phyloP scores from a whole-genome alignment of 371 early-diverging fungal genomes.

The Rhizomucor pusillus region DNA sequence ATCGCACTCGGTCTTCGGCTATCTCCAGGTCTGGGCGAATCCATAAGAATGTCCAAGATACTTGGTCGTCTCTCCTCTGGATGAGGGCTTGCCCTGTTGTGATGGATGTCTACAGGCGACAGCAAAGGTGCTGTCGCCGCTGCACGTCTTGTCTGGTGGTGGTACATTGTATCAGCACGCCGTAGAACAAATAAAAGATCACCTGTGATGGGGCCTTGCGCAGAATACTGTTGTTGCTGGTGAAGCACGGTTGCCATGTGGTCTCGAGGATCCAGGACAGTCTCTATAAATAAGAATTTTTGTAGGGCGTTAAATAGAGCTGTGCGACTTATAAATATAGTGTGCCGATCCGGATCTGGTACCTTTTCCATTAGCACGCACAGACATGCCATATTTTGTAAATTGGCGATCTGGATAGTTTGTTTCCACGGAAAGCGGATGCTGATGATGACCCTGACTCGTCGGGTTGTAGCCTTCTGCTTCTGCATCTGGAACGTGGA shows the following conservation, averaged over 20 bases:
- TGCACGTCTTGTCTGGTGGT: slow-evolving; percentile 9
- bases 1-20: slow-evolving; percentile 16
- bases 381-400: slow-evolving; percentile 36
- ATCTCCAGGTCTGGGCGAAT: slow-evolving; percentile 20
- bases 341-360: background rate
- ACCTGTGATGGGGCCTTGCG: slow-evolving; percentile 31
- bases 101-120: slow-evolving; percentile 8
- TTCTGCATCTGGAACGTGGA: slow-evolving; percentile 44
- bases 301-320: no score
- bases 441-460: slow-evolving; percentile 4
- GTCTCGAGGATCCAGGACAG: slow-evolving; percentile 29
- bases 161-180: slow-evolving; percentile 7
- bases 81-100: background rate
- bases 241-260: slow-evolving; percentile 36
- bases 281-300: slow-evolving; percentile 24
- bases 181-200: slow-evolving; percentile 40
- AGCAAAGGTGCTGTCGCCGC: slow-evolving; percentile 9
- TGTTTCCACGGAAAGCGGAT: slow-evolving; percentile 1
- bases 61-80: slow-evolving; percentile 33
- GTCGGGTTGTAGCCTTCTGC: slow-evolving; percentile 24
- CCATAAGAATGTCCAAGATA: slow-evolving; percentile 48
- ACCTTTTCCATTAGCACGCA: slow-evolving; percentile 33
- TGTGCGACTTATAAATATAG: no score
- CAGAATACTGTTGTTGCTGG: slow-evolving; percentile 17
- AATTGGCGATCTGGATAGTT: slow-evolving; percentile 11